Evolutionary conservation across 192 early-diverging fungal species (phyloP), one percentile per base, ranked within the genome.

Genomic region (Chytriomyces sp.): DNA sequence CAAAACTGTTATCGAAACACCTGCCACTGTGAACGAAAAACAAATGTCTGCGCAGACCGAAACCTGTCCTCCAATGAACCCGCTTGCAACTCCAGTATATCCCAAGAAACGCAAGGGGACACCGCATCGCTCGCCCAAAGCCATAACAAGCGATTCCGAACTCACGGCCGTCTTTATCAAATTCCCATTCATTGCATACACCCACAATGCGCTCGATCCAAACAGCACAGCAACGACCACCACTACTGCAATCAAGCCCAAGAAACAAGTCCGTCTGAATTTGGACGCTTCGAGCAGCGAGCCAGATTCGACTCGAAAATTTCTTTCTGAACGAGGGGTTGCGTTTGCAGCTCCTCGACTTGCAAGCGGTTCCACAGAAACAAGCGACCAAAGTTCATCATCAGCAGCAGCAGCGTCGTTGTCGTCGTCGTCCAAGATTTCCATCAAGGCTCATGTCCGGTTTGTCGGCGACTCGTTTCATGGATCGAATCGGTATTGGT

Each of bases 91-190:
- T 13, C 53, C 53, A 13, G 20, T 57, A 13, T 57, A 2, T 13
- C 53, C 53, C 16, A 13, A 20, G 16, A 61, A 88, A 90, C 63
- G 63, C 24, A 64, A 64, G 63, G 63, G 63, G 18, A 26, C 24
- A 1, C 63, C 63, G 35, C 4, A 13, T 13, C 63, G 63, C 63
- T 13, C 18, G 18, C 63, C 63, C 11, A 64, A 64, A 6, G 24
- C 63, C 63, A 35, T 4, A 35, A 43, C 11, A 13, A 16, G 35
- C 63, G 35, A 64, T 3, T 64, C 63, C 1, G 63, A 64, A 16
- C 63, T 28, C 20, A 64, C 63, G 24, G 63, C 63, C 24, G 63
- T 64, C 18, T 64, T 28, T 26, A 64, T 64, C 63, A 64, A 23
- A 16, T 43, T 64, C 35, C 63, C 63, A 26, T 64, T 64, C 63